These are phyloP conservation scores for Drechslera avenae DNA, from an alignment of 2,329 filamentous ascomycete species.

Conservation along the genomic window DNA sequence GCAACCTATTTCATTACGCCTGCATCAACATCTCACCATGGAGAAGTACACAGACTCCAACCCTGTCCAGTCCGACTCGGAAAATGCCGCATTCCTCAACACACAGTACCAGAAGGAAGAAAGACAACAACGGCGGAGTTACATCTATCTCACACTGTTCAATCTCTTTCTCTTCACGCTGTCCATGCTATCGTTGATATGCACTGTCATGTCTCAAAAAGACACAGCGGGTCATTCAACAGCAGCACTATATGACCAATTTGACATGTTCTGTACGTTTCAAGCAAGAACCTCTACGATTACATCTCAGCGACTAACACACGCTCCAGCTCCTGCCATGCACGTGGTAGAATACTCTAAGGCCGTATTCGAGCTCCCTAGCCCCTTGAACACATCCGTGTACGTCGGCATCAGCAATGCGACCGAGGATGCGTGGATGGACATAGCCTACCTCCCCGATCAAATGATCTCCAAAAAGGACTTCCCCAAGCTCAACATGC, in stretches of 20 bases:
- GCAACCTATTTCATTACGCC: not conserved
- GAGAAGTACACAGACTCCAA: slow-evolving; percentile 32
- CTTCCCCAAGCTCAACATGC: slow-evolving; percentile 60
- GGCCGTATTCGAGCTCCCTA: slow-evolving; percentile 34
- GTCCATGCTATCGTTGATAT: slow-evolving; percentile 38
- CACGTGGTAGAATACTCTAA: slow-evolving; percentile 36
- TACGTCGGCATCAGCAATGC: slow-evolving; percentile 63
- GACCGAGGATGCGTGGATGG: slow-evolving; percentile 64
- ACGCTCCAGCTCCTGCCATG: slow-evolving; percentile 32
- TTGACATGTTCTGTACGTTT: slow-evolving; percentile 36
- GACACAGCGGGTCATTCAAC: slow-evolving; percentile 29
- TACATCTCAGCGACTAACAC: slow-evolving; percentile 2
- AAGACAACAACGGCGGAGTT: slow-evolving; percentile 22
- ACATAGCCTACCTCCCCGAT: slow-evolving; percentile 62
- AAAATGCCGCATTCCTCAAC: slow-evolving; percentile 39
- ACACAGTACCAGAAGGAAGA: slow-evolving; percentile 32
- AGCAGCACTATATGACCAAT: slow-evolving; percentile 41
- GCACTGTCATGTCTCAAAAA: slow-evolving; percentile 40
- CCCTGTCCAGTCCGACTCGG: slow-evolving; percentile 29
- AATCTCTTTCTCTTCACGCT: slow-evolving; percentile 44
- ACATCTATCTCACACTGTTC: slow-evolving; percentile 38
- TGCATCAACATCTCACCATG: slow-evolving; percentile 20
- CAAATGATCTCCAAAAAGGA: slow-evolving; percentile 64
- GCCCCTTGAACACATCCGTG: slow-evolving; percentile 39
- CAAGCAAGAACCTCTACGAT: no score